phyloP scores from a whole-genome alignment of 2,329 filamentous ascomycete species.

The Biscogniauxia marginata region DNA sequence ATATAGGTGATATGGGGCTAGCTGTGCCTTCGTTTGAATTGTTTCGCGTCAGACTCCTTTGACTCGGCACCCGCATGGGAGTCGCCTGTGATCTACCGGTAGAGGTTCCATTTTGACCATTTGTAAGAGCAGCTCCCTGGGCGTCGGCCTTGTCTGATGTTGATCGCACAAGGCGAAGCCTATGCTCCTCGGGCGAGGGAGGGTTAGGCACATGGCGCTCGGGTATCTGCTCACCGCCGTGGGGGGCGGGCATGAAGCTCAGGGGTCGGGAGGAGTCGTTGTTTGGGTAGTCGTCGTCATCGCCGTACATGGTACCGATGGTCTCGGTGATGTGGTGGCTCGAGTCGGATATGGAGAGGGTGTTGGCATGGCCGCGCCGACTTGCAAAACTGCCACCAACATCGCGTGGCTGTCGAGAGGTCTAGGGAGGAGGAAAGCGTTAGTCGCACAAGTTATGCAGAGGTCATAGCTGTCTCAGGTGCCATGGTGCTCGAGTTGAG shows the following conservation, averaged over 20 bases:
- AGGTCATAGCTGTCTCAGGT: neutral
- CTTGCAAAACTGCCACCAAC: constrained; percentile 56
- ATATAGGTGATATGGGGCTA: constrained; percentile 29
- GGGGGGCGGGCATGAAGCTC: constrained; percentile 67
- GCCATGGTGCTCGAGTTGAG: neutral
- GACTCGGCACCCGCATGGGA: constrained; percentile 38
- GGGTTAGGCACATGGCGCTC: constrained; percentile 30
- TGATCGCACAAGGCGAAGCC: constrained; percentile 44
- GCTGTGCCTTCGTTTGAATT: constrained; percentile 38
- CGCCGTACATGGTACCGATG: constrained; percentile 87
- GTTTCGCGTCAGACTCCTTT: constrained; percentile 33
- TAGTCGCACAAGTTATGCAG: constrained; percentile 12
- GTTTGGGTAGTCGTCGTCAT: constrained; percentile 59
- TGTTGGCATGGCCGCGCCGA: constrained; percentile 57
- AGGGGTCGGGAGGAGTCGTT: constrained; percentile 60
- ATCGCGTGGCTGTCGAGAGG: constrained; percentile 58
- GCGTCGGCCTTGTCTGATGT: constrained; percentile 43
- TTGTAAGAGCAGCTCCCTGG: constrained; percentile 16
- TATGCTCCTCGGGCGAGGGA: constrained; percentile 38
- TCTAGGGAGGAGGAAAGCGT: constrained; percentile 37
- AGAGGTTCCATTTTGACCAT: constrained; percentile 31
- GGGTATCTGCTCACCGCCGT: constrained; percentile 52
- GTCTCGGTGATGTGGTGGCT: constrained; percentile 93
- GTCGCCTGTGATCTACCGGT: constrained; percentile 46
- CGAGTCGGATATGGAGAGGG: constrained; percentile 76